A percentile compares a stretch with the other conserved stretches of the same genome.
Evolutionary conservation across 306 rosid species (phyloP).

Genomic region (Bauhinia variegata): DNA sequence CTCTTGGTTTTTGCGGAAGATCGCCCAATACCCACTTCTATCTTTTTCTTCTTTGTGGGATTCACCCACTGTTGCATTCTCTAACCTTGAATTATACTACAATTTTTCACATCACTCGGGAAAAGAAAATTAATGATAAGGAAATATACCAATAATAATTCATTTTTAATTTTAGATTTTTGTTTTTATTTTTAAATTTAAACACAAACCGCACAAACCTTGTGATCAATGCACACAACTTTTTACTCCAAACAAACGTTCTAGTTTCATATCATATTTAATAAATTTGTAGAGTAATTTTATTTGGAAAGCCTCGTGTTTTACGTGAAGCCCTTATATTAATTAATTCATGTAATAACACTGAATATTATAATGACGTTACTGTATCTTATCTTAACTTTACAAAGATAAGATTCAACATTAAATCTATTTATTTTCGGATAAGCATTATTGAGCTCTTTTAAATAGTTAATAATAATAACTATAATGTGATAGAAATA

Average conservation of each 20-base stretch:
- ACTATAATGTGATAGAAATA: background rate
- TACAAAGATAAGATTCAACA: constrained; percentile 3
- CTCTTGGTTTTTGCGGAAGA: constrained; percentile 67
- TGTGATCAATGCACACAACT: no score
- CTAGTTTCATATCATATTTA: constrained; percentile 7
- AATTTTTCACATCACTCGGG: background rate
- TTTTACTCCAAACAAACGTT: no score
- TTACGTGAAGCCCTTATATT: no score
- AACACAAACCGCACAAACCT: no score
- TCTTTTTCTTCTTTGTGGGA: constrained; percentile 32
- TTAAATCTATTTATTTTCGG: background rate
- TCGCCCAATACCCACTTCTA: constrained; percentile 46
- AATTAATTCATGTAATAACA: no score
- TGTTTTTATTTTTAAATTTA: no score
- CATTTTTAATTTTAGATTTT: no score
- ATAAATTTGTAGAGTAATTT: background rate
- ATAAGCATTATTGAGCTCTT: no score
- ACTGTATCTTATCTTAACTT: background rate
- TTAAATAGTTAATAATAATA: background rate
- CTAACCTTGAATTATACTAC: background rate
- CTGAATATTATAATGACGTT: no score
- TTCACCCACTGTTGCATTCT: constrained; percentile 20
- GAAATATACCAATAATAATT: no score
- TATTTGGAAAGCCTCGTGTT: background rate
- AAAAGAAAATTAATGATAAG: no score